These are phyloP conservation scores for Geotrichum candidum DNA, from an alignment of 1,139 yeast genomes.

Conservation along the genomic window DNA sequence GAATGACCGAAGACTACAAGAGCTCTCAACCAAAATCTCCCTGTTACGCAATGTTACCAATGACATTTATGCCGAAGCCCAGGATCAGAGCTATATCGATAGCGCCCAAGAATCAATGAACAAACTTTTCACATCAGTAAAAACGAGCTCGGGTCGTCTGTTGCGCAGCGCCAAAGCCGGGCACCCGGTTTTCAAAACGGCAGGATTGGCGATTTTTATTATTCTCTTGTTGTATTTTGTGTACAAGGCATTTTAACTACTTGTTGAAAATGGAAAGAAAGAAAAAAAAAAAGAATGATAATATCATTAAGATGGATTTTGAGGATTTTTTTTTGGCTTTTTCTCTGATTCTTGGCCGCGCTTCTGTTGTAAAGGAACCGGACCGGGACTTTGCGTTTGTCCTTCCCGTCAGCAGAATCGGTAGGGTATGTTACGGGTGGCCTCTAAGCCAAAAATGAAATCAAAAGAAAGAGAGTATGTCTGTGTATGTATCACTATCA, in stretches of 20 bases:
- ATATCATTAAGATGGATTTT: not conserved
- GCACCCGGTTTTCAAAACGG: conserved; percentile 52
- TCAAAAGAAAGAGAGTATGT: not conserved
- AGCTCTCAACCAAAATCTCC: conserved; percentile 55
- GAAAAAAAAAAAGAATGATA: not conserved
- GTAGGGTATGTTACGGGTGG: not conserved
- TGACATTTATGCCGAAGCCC: conserved; percentile 58
- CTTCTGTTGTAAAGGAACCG: not conserved
- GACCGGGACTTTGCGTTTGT: no score
- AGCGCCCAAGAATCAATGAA: conserved; percentile 46
- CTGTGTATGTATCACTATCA: no score
- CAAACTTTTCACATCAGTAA: conserved; percentile 53
- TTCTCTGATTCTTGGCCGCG: not conserved
- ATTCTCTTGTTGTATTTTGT: conserved; percentile 67
- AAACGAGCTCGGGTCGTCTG: conserved; percentile 61
- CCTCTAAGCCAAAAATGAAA: not conserved
- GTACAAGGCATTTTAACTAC: conserved; percentile 21
- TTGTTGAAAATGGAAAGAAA: no score
- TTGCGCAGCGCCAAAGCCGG: conserved; percentile 55
- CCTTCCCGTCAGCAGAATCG: not conserved
- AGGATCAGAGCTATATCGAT: conserved; percentile 53
- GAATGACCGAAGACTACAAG: conserved; percentile 56
- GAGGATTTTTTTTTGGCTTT: not conserved
- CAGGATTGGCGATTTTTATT: conserved; percentile 50
- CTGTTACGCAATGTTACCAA: conserved; percentile 56